Evolutionary conservation across 2,329 filamentous ascomycete species (phyloP), one percentile per base, ranked within the genome.

Genomic region (Arthrobotrys conoides): DNA sequence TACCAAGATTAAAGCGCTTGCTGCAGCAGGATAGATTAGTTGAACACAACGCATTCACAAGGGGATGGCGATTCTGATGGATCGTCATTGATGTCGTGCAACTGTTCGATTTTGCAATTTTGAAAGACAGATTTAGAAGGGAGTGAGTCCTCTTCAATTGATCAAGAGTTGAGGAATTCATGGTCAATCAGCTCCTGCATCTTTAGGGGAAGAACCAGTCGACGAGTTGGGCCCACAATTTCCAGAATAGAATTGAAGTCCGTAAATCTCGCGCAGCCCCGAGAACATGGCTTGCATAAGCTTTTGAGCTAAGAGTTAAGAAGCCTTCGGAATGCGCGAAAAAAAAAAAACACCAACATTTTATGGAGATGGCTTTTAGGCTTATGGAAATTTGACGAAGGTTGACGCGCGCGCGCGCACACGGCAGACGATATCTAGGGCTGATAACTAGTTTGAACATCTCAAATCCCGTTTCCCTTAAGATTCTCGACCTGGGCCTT

Each of bases 1-100:
- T 61, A 61, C 20, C 36, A 27, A 44, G 5, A 61, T 61, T 41
- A 44, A 41, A 44, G 57, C 57, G 57, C 57, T 61, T 61, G n/a
- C 57, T n/a, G 14, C 12, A n/a, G 57, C 57, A 61, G 5, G 6
- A 61, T 61, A 61, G n/a, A 61, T 44, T 61, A 36, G 36, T 5
- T 14, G 33, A 44, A 41, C 22, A 27, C 57, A 61, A 61, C 57
- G 14, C 57, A 41, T n/a, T 44, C n/a, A 5, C 36, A 16, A 16
- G 57, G 57, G 33, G 33, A n/a, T 36, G 33, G 27, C 6, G 27
- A 30, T 30, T 36, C 1, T 3, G 8, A 36, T 36, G 9, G 33
- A 36, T 36, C 9, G 33, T 6, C 1, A 36, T 36, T 6, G 4
- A 36, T 36, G 33, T 36, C 33, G 33, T 36, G 9, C 33, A 36